Conservation (phyloP, 805 yeast genomes). For the Candida lessepsii region DNA sequence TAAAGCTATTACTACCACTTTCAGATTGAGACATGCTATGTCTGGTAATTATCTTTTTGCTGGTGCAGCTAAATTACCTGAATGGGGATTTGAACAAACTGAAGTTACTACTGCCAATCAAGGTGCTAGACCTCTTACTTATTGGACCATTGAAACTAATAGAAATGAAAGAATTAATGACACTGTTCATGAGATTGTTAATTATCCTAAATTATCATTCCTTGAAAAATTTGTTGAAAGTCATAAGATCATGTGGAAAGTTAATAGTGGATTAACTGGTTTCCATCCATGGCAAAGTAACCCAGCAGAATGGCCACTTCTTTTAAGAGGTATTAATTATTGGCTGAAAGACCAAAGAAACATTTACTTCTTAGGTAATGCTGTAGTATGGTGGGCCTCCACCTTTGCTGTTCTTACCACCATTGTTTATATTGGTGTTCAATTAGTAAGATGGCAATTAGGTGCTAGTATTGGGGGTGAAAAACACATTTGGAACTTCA, state of each 20-base stretch:
- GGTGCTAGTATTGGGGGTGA: slow-evolving; percentile 44
- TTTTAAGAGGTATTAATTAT: slow-evolving; percentile 77
- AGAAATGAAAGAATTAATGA: slow-evolving; percentile 46
- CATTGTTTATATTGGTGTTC: slow-evolving; percentile 44
- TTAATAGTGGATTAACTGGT: slow-evolving; percentile 66
- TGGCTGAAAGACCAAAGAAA: slow-evolving; percentile 64
- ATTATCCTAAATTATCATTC: slow-evolving; percentile 55
- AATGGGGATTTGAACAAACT: slow-evolving; percentile 82
- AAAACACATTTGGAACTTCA: slow-evolving; percentile 61
- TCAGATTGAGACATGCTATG: slow-evolving; percentile 77
- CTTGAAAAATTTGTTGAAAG: slow-evolving; percentile 62
- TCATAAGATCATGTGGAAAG: slow-evolving; percentile 74
- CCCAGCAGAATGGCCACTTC: slow-evolving; percentile 74
- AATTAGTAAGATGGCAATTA: slow-evolving; percentile 62
- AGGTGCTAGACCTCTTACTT: slow-evolving; percentile 57
- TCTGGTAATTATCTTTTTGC: slow-evolving; percentile 75
- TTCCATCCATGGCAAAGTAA: slow-evolving; percentile 70
- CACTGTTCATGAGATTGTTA: slow-evolving; percentile 24
- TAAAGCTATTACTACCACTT: slow-evolving; percentile 65
- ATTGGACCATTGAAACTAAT: slow-evolving; percentile 77
- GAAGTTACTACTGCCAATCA: slow-evolving; percentile 79
- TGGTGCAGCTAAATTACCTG: slow-evolving; percentile 72
- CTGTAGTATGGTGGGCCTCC: slow-evolving; percentile 76
- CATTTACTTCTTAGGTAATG: slow-evolving; percentile 74
- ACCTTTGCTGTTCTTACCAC: slow-evolving; percentile 54